Evolutionary conservation across 2,329 filamentous ascomycete genomes (phyloP).

Genomic region (Rutstroemia sydowiana): DNA sequence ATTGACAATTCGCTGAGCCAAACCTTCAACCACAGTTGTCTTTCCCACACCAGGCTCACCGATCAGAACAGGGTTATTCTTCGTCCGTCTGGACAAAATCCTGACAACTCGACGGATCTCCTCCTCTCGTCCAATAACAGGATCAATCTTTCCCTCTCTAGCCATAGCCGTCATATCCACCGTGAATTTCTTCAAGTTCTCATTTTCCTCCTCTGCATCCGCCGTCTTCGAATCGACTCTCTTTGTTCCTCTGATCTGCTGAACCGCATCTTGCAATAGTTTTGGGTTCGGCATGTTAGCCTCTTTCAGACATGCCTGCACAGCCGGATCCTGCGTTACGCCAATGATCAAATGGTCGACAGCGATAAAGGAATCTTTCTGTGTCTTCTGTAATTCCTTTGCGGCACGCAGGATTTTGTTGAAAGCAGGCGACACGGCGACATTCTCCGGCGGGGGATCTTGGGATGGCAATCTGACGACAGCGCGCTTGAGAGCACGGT

Average conservation of each 20-base stretch:
- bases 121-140: constrained; percentile 93
- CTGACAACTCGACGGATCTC: constrained; percentile 89
- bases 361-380: constrained; percentile 91
- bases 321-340: constrained; percentile 67
- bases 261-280: constrained; percentile 81
- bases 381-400: constrained; percentile 88
- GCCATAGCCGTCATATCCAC: constrained; percentile 98
- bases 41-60: constrained; percentile 98
- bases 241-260: constrained; percentile 85
- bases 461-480: constrained; percentile 89
- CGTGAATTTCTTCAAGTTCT: constrained; percentile 96
- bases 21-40: constrained; percentile 93
- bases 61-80: constrained; percentile 98
- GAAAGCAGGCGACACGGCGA: constrained; percentile 76
- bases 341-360: constrained; percentile 90
- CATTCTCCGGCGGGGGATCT: constrained; percentile 85
- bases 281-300: constrained; percentile 88
- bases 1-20: constrained; percentile 93
- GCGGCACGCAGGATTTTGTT: constrained; percentile 76
- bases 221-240: constrained; percentile 94
- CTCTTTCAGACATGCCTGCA: constrained; percentile 71
- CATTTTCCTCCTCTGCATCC: constrained; percentile 84
- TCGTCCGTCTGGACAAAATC: constrained; percentile 86
- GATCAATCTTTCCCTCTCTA: constrained; percentile 94
- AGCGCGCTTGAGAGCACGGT: constrained; percentile 82